phyloP scores from a whole-genome alignment of 2,329 filamentous ascomycete genomes.

The Bipolaris bicolor region DNA sequence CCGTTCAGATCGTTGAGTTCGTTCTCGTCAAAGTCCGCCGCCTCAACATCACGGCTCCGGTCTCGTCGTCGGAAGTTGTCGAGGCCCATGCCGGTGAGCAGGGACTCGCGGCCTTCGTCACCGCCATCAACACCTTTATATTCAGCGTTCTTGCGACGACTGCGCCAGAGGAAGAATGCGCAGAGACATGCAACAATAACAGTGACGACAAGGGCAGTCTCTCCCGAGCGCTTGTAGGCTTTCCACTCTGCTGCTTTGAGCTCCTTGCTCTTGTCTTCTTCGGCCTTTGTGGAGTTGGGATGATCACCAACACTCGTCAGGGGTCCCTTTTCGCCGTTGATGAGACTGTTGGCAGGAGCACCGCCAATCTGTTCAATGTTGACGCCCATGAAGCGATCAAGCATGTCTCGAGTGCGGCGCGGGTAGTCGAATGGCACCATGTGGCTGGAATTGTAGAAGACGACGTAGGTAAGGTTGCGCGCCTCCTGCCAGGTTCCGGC shows the following conservation, averaged over 20 bases:
- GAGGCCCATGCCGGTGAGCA: constrained; percentile 53
- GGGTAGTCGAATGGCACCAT: constrained; percentile 98
- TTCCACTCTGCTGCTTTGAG: constrained; percentile 86
- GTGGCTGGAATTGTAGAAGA: constrained; percentile 94
- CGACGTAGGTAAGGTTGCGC: constrained; percentile 91
- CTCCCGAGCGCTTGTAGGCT: constrained; percentile 86
- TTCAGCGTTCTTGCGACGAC: constrained; percentile 49
- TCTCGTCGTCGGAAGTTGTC: constrained; percentile 55
- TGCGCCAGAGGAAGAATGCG: constrained; percentile 72
- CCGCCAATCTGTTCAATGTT: constrained; percentile 90
- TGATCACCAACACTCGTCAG: constrained; percentile 78
- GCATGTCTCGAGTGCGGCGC: constrained; percentile 88
- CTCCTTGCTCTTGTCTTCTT: constrained; percentile 71
- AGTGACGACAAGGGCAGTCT: constrained; percentile 83
- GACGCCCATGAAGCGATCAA: constrained; percentile 93
- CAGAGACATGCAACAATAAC: constrained; percentile 73
- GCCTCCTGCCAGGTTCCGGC: constrained; percentile 95
- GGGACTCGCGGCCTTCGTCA: constrained; percentile 54
- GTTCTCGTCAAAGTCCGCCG: constrained; percentile 66
- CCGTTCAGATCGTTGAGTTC: constrained; percentile 63
- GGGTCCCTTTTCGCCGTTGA: constrained; percentile 84
- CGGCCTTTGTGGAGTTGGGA: constrained; percentile 70
- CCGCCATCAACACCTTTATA: constrained; percentile 52
- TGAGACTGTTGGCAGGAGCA: constrained; percentile 74
- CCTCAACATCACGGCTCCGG: constrained; percentile 61